phyloP scores from a whole-genome alignment of 75 land plant species.

The Cupressus sempervirens region DNA sequence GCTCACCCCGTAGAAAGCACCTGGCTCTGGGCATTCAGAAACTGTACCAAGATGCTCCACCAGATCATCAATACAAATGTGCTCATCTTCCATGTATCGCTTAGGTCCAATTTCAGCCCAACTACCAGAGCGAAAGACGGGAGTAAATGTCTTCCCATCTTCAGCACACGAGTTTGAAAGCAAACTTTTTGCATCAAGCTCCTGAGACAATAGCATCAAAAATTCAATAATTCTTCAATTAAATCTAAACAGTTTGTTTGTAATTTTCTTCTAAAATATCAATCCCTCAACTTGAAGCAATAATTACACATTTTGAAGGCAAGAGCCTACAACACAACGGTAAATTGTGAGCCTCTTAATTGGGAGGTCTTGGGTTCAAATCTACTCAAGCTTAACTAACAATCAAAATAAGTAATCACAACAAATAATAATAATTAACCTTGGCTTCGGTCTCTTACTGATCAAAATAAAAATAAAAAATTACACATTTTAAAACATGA shows the following conservation, averaged over 20 bases:
- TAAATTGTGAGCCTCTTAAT: too few relatives aligned
- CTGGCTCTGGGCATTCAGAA: conserved; percentile 22
- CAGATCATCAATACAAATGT: conserved; percentile 50
- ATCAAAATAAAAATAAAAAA: too few relatives aligned
- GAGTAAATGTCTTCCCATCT: conserved; percentile 21
- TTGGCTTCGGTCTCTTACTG: too few relatives aligned
- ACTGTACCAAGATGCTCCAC: conserved; percentile 28
- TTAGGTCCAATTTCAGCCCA: conserved; percentile 55
- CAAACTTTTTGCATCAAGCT: conserved; percentile 16
- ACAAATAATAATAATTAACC: too few relatives aligned
- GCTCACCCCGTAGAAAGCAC: conserved; percentile 24
- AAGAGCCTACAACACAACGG: too few relatives aligned
- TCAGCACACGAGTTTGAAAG: conserved; percentile 11
- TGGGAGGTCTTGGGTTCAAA: too few relatives aligned
- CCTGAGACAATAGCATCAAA: conserved; percentile 19
- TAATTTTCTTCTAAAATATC: neutral
- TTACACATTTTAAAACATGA: neutral
- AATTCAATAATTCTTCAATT: neutral
- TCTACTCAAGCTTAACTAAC: too few relatives aligned
- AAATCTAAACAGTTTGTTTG: neutral
- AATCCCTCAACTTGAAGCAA: neutral
- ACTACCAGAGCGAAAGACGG: conserved; percentile 50
- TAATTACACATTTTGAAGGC: neutral
- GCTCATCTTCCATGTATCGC: conserved; percentile 52
- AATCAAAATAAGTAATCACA: too few relatives aligned